Conservation (phyloP, 768 basidiomycete species). For the Lentinula boryana region DNA sequence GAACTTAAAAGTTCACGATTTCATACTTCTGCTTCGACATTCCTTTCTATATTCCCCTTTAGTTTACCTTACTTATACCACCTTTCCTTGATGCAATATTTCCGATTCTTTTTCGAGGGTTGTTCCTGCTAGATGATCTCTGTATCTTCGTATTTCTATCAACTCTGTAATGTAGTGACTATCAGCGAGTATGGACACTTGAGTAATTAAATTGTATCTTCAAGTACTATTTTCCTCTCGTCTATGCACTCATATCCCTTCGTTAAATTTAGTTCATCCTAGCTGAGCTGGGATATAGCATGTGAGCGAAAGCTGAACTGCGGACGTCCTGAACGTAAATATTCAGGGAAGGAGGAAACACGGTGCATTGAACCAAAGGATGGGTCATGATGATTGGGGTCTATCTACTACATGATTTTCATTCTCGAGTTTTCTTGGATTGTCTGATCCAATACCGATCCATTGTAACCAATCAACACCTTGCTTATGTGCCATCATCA, state of each 20-base stretch:
- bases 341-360: too few relatives aligned
- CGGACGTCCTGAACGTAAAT: too few relatives aligned
- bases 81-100: background rate
- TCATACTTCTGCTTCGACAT: background rate
- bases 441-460: constrained; percentile 32
- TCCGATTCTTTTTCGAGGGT: background rate
- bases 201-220: background rate
- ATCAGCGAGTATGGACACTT: constrained; percentile 1
- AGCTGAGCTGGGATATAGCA: too few relatives aligned
- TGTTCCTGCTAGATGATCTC: background rate
- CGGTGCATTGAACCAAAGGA: too few relatives aligned
- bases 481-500: constrained; percentile 96
- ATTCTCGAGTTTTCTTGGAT: constrained; percentile 15
- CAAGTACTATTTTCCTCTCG: too few relatives aligned
- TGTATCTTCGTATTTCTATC: background rate
- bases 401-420: constrained; percentile 1
- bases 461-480: constrained; percentile 73
- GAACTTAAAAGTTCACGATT: background rate
- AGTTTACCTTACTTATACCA: background rate
- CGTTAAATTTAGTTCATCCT: too few relatives aligned
- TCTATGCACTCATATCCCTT: too few relatives aligned
- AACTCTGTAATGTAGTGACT: background rate
- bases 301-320: too few relatives aligned
- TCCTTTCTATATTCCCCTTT: background rate
- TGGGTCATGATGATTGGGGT: background rate